phyloP scores from a whole-genome alignment of 345 rosid genomes.

The Ceriops zippeliana region DNA sequence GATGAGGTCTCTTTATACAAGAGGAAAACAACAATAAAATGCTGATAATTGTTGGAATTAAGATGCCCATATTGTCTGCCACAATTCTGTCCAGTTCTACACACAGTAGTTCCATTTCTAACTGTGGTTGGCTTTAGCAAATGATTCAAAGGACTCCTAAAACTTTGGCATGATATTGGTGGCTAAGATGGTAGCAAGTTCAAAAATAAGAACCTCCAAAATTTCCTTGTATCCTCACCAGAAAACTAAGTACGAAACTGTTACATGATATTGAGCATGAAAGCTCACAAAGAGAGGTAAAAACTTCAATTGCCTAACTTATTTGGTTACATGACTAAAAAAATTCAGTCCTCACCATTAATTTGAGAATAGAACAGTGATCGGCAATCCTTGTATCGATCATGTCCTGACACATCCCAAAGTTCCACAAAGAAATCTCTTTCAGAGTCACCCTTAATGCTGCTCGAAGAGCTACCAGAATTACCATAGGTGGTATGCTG shows the following conservation, averaged over 20 bases:
- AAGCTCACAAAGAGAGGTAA: neutral
- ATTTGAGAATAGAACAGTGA: conserved; percentile 91
- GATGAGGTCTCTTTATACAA: too few relatives aligned
- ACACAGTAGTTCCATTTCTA: too few relatives aligned
- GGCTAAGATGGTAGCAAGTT: too few relatives aligned
- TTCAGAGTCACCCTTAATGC: conserved; percentile 81
- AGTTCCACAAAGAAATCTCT: conserved; percentile 98
- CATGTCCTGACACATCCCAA: conserved; percentile 99
- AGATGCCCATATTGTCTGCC: too few relatives aligned
- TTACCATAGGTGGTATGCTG: conserved; percentile 79
- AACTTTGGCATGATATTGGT: too few relatives aligned
- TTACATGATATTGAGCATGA: neutral
- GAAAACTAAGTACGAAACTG: too few relatives aligned
- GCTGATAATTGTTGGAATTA: too few relatives aligned
- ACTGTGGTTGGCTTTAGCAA: too few relatives aligned
- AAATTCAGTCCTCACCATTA: conserved; percentile 53
- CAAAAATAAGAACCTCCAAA: neutral
- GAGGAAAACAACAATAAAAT: too few relatives aligned
- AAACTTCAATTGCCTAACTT: too few relatives aligned
- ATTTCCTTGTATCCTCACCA: neutral
- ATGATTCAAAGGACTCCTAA: too few relatives aligned
- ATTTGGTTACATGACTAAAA: neutral
- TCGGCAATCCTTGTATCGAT: conserved; percentile 93
- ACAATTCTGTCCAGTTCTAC: too few relatives aligned
- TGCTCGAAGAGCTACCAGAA: conserved; percentile 86